phyloP scores from a whole-genome alignment of 768 basidiomycete species.

The Agrocybe pediades region DNA sequence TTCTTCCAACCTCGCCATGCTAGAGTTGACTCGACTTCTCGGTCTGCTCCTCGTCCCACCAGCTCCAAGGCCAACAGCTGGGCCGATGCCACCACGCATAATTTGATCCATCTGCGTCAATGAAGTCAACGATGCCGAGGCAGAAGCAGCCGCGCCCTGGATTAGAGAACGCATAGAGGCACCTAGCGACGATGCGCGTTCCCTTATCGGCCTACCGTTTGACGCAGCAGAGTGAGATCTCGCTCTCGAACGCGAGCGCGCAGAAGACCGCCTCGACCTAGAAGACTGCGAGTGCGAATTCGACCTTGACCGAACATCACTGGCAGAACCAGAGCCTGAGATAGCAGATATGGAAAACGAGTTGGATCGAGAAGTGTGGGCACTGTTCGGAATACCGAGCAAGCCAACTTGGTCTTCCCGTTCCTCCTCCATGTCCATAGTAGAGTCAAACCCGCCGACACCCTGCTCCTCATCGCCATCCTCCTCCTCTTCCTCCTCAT shows the following conservation, averaged over 20 bases:
- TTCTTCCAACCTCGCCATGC: slow-evolving; percentile 69
- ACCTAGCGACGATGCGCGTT: slow-evolving; percentile 46
- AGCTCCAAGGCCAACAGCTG: slow-evolving; percentile 22
- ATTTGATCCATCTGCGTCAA: slow-evolving; percentile 60
- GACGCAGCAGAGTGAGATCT: slow-evolving; percentile 33
- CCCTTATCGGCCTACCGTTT: slow-evolving; percentile 25
- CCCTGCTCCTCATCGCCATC: slow-evolving; percentile 27
- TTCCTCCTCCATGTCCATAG: slow-evolving; percentile 32
- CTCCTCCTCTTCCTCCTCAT: slow-evolving; percentile 17
- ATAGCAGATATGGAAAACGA: slow-evolving; percentile 10
- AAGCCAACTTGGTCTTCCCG: slow-evolving; percentile 33
- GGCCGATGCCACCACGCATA: slow-evolving; percentile 26
- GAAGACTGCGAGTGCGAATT: slow-evolving; percentile 34
- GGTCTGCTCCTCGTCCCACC: slow-evolving; percentile 15
- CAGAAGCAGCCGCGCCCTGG: slow-evolving; percentile 48
- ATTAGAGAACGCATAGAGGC: slow-evolving; percentile 62
- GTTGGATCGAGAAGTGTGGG: slow-evolving; percentile 43
- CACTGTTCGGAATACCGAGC: slow-evolving; percentile 38
- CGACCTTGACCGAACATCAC: slow-evolving; percentile 33
- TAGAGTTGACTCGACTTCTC: slow-evolving; percentile 63
- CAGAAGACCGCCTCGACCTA: slow-evolving; percentile 28
- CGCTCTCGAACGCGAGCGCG: slow-evolving; percentile 40
- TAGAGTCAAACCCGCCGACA: slow-evolving; percentile 26
- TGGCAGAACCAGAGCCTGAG: slow-evolving; percentile 9
- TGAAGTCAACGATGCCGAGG: slow-evolving; percentile 38